Base-by-base conservation (phyloP, 805 yeast species). In the Candida taoyuanica region DNA sequence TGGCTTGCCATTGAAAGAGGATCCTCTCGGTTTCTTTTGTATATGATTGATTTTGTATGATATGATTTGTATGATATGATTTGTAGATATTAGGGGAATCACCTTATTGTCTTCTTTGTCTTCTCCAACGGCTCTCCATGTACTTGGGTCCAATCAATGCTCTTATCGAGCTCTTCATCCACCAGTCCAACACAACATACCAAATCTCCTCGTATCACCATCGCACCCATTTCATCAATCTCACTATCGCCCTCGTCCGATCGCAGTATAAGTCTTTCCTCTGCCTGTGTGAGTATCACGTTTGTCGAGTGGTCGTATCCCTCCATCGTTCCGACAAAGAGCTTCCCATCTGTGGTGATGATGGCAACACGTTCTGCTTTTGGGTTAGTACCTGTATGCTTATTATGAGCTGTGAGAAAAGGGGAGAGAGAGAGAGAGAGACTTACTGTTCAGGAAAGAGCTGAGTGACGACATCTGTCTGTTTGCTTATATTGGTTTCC, bases 261-360 rank as follows among this genome's bases (percentile, higher is more conserved):
- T 24, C 44, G 59, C 38, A 65, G 70, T 33, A 78, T 65, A 14
- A 76, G 53, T 33, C 81, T 58, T 52, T 79, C 84, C 16, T 62
- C 55, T 14, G 81, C 69, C 29, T 67, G 59, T 3, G 74, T 60
- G 29, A 82, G 58, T 28, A 81, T 64, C 25, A 83, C 51, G 52
- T 83, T 83, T 17, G 84, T 74, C 31, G 75, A 66, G 45, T 77
- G 74, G 55, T 83, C 91, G 49, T 66, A 81, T 6, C 89, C 87
- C 47, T 68, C 71, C 14, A 75, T 50, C 16, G 50, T 61, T 5
- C 77, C 81, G 27, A 65, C 53, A 30, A 73, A 65, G 36, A 70
- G 64, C 34, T 74, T 62, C 9, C 81, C 84, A 46, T 76, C 81
- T 6, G 78, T 65, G 3, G 81, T 75, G 31, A 78, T 60, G 21